Conservation (phyloP, 2,329 filamentous ascomycete species). For the Pseudocercospora crystallina region DNA sequence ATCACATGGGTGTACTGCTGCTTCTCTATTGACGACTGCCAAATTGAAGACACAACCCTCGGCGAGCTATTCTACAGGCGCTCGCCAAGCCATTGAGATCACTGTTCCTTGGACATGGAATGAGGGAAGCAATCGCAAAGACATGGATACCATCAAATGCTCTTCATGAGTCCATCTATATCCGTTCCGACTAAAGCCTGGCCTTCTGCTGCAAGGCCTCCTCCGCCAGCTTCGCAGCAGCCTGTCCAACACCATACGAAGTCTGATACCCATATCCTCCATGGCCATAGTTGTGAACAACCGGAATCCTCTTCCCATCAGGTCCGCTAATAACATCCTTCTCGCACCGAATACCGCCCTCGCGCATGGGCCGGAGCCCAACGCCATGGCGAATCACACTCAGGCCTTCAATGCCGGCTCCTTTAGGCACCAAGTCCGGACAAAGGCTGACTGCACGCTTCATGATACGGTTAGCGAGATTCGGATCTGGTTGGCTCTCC, state of each 20-base stretch:
- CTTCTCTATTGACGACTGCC: too few relatives aligned
- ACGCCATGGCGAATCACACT: constrained; percentile 79
- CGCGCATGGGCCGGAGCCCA: constrained; percentile 73
- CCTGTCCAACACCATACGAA: constrained; percentile 44
- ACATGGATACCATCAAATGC: too few relatives aligned
- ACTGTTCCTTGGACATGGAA: too few relatives aligned
- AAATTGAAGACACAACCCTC: too few relatives aligned
- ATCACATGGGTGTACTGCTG: too few relatives aligned
- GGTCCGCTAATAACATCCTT: constrained; percentile 62
- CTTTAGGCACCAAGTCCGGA: constrained; percentile 60
- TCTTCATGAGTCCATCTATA: too few relatives aligned
- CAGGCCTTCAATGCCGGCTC: constrained; percentile 69
- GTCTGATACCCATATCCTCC: constrained; percentile 71
- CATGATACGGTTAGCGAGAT: constrained; percentile 82
- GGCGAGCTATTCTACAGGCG: too few relatives aligned
- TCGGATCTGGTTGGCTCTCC: constrained; percentile 76
- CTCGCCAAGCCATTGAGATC: too few relatives aligned
- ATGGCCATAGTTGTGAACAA: constrained; percentile 83
- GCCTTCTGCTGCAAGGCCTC: constrained; percentile 30
- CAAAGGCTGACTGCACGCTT: constrained; percentile 66
- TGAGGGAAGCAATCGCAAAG: too few relatives aligned
- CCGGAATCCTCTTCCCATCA: constrained; percentile 45
- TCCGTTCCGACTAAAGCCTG: constrained; percentile 20
- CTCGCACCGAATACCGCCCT: constrained; percentile 73
- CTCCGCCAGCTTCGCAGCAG: constrained; percentile 42